These are phyloP conservation scores for Rhodamnia rubescens DNA, from an alignment of 345 rosid genomes.

Conservation along the genomic window DNA sequence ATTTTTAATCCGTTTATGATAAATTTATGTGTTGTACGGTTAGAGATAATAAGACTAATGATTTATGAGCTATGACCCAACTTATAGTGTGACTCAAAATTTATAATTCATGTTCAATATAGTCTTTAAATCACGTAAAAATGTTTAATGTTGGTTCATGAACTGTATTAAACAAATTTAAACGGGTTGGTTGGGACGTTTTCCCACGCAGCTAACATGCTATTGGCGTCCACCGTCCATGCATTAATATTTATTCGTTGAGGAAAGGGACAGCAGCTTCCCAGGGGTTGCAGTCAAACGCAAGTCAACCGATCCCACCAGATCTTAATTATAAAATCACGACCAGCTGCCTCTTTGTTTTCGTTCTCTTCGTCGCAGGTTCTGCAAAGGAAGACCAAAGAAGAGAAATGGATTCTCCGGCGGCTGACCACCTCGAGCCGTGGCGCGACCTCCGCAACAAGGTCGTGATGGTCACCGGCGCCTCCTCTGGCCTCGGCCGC, in stretches of 20 bases:
- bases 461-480: constrained; percentile 84
- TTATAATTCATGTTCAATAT: no score
- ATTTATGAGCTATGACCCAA: no score
- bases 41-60: no score
- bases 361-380: not conserved
- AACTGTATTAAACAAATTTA: no score
- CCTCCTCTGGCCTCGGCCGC: constrained; percentile 72
- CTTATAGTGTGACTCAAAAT: no score
- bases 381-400: not conserved
- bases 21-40: not conserved
- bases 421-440: constrained; percentile 42
- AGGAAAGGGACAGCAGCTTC: not conserved
- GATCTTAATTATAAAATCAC: not conserved
- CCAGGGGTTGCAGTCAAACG: not conserved
- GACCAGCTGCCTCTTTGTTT: not conserved
- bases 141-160: no score
- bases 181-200: no score
- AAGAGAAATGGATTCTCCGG: constrained; percentile 7
- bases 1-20: not conserved
- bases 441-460: constrained; percentile 52
- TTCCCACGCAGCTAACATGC: not conserved
- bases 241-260: no score
- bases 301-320: not conserved
- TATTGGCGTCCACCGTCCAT: not conserved
- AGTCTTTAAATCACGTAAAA: no score